Conservation (phyloP, 2,329 filamentous ascomycete genomes). For the Fusarium sacchari region DNA sequence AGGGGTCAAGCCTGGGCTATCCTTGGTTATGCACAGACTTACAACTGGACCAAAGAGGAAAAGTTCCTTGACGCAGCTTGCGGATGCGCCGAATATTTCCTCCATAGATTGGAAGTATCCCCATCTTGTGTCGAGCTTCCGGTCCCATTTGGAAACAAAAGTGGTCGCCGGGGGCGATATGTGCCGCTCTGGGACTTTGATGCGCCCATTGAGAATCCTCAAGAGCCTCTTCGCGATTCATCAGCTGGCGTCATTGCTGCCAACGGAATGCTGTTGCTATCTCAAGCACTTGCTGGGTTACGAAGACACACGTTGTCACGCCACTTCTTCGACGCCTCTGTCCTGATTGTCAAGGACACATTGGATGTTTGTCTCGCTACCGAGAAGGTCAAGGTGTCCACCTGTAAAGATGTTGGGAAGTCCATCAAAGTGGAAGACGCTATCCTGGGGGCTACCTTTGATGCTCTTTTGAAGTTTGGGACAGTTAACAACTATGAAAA, state of each 20-base stretch:
- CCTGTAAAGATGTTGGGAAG: background rate
- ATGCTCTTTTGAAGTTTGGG: slow-evolving; percentile 45
- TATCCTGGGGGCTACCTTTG: slow-evolving; percentile 31
- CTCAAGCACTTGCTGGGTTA: slow-evolving; percentile 45
- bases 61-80: slow-evolving; percentile 56
- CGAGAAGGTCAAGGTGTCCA: slow-evolving; percentile 35
- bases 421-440: slow-evolving; percentile 17
- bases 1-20: slow-evolving; percentile 62
- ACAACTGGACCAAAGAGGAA: slow-evolving; percentile 56
- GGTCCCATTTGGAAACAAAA: slow-evolving; percentile 19
- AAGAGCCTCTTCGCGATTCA: slow-evolving; percentile 47
- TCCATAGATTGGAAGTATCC: slow-evolving; percentile 49
- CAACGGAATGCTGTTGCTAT: slow-evolving; percentile 54
- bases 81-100: slow-evolving; percentile 58
- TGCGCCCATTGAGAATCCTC: slow-evolving; percentile 47
- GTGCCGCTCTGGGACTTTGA: slow-evolving; percentile 52
- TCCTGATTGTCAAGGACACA: slow-evolving; percentile 46
- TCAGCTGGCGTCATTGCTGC: slow-evolving; percentile 54
- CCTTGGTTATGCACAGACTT: slow-evolving; percentile 60
- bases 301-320: slow-evolving; percentile 24
- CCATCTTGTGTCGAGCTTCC: slow-evolving; percentile 11
- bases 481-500: slow-evolving; percentile 49
- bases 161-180: slow-evolving; percentile 3
- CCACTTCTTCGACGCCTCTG: slow-evolving; percentile 30
- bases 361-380: slow-evolving; percentile 42